Conservation (phyloP, 225 moss, liverwort and hornwort genomes). For the Lunularia cruciata region DNA sequence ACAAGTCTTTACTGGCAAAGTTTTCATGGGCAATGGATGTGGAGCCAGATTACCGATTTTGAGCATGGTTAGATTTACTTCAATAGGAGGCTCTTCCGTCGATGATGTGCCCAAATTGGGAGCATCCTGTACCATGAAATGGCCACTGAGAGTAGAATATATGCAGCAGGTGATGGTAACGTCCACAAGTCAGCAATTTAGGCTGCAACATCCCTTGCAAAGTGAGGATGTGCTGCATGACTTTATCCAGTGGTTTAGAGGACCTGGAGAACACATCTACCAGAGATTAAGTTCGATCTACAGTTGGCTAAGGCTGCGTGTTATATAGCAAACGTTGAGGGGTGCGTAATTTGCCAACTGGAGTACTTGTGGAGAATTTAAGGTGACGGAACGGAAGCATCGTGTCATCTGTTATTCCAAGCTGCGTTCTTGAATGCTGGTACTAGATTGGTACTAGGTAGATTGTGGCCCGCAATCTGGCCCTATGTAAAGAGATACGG, state of each 20-base stretch:
- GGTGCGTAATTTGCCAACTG: slow-evolving; percentile 30
- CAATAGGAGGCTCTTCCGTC: slow-evolving; percentile 11
- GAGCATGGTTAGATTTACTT: slow-evolving; percentile 30
- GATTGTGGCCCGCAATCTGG: slow-evolving; percentile 33
- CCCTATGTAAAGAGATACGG: slow-evolving; percentile 39
- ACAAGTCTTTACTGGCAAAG: slow-evolving; percentile 90
- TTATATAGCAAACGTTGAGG: slow-evolving; percentile 21
- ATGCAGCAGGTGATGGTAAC: slow-evolving; percentile 1
- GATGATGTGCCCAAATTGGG: slow-evolving; percentile 31
- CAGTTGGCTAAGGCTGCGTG: slow-evolving; percentile 27
- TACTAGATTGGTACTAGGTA: slow-evolving; percentile 30
- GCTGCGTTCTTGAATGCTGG: slow-evolving; percentile 22
- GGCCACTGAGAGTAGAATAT: slow-evolving; percentile 26
- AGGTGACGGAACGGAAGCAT: neutral
- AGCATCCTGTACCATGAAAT: slow-evolving; percentile 33
- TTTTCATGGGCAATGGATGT: slow-evolving; percentile 99
- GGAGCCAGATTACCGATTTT: slow-evolving; percentile 90
- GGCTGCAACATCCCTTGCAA: slow-evolving; percentile 14
- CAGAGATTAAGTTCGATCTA: slow-evolving; percentile 25
- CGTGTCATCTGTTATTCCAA: neutral
- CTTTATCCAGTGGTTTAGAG: slow-evolving; percentile 16
- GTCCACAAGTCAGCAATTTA: neutral
- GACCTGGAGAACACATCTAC: slow-evolving; percentile 15
- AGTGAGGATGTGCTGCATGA: slow-evolving; percentile 21
- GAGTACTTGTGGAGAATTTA: neutral